Percentiles rank a stretch among this genome's conserved stretches.
Conservation (phyloP, 2,329 filamentous ascomycete genomes). For the Aotearoamyces nothofagi region DNA sequence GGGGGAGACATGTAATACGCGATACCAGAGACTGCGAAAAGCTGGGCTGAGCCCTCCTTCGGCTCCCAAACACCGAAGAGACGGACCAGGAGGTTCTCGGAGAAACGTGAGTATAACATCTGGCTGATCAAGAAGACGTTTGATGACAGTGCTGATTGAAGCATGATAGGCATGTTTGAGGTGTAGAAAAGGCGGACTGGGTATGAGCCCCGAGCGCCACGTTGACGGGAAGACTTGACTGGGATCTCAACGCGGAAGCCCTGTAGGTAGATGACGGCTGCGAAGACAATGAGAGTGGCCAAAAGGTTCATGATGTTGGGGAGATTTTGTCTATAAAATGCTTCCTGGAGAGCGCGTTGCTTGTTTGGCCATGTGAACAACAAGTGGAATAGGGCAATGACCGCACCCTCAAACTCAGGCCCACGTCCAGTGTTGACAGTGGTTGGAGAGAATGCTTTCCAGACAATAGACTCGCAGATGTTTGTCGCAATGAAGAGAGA, state of each 20-base stretch:
- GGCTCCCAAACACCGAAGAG: slow-evolving; percentile 98
- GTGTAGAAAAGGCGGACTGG: slow-evolving; percentile 99
- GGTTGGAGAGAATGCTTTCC: slow-evolving; percentile 98
- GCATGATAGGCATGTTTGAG: slow-evolving; percentile 99
- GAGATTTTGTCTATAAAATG: slow-evolving; percentile 98
- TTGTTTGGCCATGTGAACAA: slow-evolving; percentile 99
- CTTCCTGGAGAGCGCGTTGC: slow-evolving; percentile 94
- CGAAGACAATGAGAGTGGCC: slow-evolving; percentile 84
- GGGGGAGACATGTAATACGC: slow-evolving; percentile 99
- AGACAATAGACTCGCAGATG: slow-evolving; percentile 99
- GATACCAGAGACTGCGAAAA: slow-evolving; percentile 82
- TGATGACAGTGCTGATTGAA: slow-evolving; percentile 95
- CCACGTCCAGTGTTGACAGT: slow-evolving; percentile 99
- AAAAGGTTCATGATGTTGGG: slow-evolving; percentile 99
- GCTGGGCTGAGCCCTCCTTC: slow-evolving; percentile 88
- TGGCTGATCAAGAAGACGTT: slow-evolving; percentile 99
- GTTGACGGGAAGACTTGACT: slow-evolving; percentile 98
- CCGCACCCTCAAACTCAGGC: slow-evolving; percentile 96
- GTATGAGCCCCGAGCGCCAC: slow-evolving; percentile 95
- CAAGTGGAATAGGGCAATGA: slow-evolving; percentile 95
- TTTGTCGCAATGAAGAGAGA: slow-evolving; percentile 99
- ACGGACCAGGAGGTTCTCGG: slow-evolving; percentile 94
- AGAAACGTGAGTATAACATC: slow-evolving; percentile 98
- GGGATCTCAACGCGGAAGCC: slow-evolving; percentile 99
- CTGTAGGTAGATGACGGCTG: slow-evolving; percentile 96